These are phyloP conservation scores for Stylonectria norvegica DNA, from an alignment of 2,329 filamentous ascomycete genomes.

Conservation along the genomic window DNA sequence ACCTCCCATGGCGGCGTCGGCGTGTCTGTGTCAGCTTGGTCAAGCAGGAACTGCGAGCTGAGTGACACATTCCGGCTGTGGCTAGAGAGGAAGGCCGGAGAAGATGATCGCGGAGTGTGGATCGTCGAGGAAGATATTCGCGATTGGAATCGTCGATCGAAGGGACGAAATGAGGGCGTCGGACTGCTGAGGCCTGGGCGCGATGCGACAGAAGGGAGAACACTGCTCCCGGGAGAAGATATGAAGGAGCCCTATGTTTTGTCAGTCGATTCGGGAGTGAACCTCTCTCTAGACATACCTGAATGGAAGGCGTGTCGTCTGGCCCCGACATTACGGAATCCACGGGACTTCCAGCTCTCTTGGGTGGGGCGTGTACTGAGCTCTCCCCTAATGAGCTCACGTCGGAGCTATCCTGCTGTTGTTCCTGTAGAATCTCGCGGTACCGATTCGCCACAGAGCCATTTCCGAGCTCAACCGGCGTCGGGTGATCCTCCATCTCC, in stretches of 20 bases:
- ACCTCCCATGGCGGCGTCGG: conserved; percentile 91
- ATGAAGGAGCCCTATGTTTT: conserved; percentile 53
- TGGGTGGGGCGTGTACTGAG: conserved; percentile 47
- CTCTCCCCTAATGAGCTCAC: conserved; percentile 49
- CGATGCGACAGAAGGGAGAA: conserved; percentile 66
- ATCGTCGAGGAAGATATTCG: conserved; percentile 61
- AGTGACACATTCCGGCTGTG: conserved; percentile 81
- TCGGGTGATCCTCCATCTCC: conserved; percentile 18
- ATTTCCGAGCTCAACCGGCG: conserved; percentile 21
- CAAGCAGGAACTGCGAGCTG: conserved; percentile 64
- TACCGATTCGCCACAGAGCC: conserved; percentile 39
- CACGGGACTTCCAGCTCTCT: conserved; percentile 62
- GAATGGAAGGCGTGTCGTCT: conserved; percentile 80
- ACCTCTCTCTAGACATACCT: conserved; percentile 50
- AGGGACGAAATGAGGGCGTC: conserved; percentile 82
- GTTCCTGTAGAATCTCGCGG: conserved; percentile 43
- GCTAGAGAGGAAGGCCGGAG: conserved; percentile 70
- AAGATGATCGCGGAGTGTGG: conserved; percentile 64
- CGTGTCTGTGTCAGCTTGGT: conserved; percentile 63
- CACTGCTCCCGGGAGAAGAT: conserved; percentile 70
- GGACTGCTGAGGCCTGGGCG: conserved; percentile 64
- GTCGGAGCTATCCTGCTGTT: conserved; percentile 46
- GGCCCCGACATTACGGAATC: conserved; percentile 69
- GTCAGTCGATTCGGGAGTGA: conserved; percentile 23
- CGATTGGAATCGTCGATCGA: conserved; percentile 91